Base-by-base conservation (phyloP, 2,329 filamentous ascomycete species). In the Mycosphaerella sp. region DNA sequence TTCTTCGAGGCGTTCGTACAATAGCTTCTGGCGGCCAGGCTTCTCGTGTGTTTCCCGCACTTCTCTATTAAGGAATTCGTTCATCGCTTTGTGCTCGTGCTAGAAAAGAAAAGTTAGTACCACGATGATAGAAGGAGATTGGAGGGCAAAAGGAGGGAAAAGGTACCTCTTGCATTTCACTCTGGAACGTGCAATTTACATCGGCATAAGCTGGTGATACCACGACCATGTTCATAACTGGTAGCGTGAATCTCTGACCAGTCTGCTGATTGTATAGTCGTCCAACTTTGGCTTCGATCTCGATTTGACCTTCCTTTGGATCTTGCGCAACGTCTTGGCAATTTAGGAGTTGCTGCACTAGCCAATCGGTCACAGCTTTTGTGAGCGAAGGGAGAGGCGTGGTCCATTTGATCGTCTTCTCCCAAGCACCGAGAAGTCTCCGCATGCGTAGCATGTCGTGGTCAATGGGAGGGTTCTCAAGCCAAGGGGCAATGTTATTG, bases 261-360 rank as follows among this genome's bases (percentile, higher is more conserved):
- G 82, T 87, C 57, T 85, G 80, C 66, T 82, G 83, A 68, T 89
- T 84, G 54, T 92, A 81, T 11, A 97, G 78, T 26, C 83, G 85
- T 14, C 93, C 93, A 45, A 97, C 77, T 70, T 97, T 97, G 8
- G 90, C 93, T 73, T 98, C 93, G 51, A 98, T 87, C 71, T 98
- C 93, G 50, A 96, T 84, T 56, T 89, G 80, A 11, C 90, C 85
- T 6, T 82, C 83, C 12, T 80, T 78, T 9, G 77, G 74, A 53
- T 78, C 72, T 1, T 84, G 77, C 9, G 74, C 75, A 49, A 83
- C 72, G 60, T 87, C 82, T n/a, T 80, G 17, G 17, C 64, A 56
- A 31, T 56, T 14, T 10, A 55, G 40, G 3, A 69, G 56, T 3
- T 62, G 51, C 12, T 46, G 17, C 23, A 53, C 63, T 1, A 68